These are phyloP conservation scores for Ganoderma resinaceum DNA, from an alignment of 1,284 basidiomycete species.

Conservation along the genomic window DNA sequence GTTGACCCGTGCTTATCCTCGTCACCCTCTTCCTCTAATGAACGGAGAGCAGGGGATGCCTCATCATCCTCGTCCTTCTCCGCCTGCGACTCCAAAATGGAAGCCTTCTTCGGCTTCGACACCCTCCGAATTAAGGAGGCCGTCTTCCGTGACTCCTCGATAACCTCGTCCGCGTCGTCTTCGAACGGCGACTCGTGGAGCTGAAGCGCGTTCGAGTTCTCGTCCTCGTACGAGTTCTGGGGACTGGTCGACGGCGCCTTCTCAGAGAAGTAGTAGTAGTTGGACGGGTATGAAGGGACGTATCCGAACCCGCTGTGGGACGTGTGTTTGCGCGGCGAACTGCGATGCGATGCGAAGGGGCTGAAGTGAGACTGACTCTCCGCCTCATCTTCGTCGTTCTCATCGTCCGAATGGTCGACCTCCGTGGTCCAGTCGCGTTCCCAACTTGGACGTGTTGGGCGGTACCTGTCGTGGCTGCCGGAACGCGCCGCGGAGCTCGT, in stretches of 20 bases:
- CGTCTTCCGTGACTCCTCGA: constrained; percentile 27
- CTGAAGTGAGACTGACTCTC: constrained; percentile 37
- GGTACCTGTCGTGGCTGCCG: constrained; percentile 36
- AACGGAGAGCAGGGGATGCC: constrained; percentile 25
- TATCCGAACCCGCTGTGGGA: constrained; percentile 26
- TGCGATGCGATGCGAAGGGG: constrained; percentile 34
- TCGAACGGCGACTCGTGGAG: constrained; percentile 34
- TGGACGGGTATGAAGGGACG: constrained; percentile 25
- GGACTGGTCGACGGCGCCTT: constrained; percentile 35
- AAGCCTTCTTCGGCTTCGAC: constrained; percentile 29
- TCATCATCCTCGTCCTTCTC: constrained; percentile 28
- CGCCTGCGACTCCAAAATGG: constrained; percentile 14
- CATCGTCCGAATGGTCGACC: constrained; percentile 40
- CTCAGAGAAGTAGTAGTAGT: constrained; percentile 34
- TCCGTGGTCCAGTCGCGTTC: constrained; percentile 42
- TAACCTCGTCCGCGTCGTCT: constrained; percentile 29
- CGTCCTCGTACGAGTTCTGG: constrained; percentile 36
- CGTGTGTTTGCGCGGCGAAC: constrained; percentile 32
- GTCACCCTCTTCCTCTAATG: constrained; percentile 24
- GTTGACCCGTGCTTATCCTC: constrained; percentile 45
- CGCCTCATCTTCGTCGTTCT: constrained; percentile 43
- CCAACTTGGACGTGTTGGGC: constrained; percentile 40
- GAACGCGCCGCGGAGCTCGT: constrained; percentile 31
- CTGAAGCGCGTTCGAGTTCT: constrained; percentile 33
- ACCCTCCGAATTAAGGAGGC: constrained; percentile 25